Conservation (phyloP, 305 asterid genomes). For the Solanum hybrid region DNA sequence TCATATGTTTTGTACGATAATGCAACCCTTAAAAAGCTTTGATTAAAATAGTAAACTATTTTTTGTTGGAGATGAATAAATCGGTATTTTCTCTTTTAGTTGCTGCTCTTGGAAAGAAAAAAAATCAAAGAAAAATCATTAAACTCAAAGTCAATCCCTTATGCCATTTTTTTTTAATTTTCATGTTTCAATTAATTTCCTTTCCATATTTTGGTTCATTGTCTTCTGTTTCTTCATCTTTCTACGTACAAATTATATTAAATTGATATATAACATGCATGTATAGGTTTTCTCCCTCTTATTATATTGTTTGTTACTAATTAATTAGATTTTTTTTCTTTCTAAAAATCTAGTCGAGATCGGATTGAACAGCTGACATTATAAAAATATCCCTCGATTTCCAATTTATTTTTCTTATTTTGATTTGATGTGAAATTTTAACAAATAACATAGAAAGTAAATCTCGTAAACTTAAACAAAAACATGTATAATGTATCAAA, state of each 20-base stretch:
- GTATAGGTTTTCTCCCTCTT: not conserved
- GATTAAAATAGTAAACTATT: not conserved
- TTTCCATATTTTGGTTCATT: not conserved
- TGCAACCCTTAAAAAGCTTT: not conserved
- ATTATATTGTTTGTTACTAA: not conserved
- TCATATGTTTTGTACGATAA: constrained; percentile 19
- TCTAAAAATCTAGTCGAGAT: not conserved
- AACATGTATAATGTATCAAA: not conserved
- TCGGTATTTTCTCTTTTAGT: not conserved
- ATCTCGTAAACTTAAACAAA: not conserved
- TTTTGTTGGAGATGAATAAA: not conserved
- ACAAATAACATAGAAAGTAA: not conserved
- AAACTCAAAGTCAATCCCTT: constrained; percentile 18
- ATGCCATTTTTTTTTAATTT: not conserved
- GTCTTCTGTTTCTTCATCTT: not conserved
- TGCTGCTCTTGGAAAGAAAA: not conserved
- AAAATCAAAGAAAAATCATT: not conserved
- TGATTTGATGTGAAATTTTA: no score
- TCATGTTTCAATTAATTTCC: not conserved
- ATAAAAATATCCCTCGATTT: no score
- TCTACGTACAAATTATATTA: not conserved
- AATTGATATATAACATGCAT: not conserved
- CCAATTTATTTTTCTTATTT: not conserved
- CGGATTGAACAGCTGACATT: not conserved
- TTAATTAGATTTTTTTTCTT: not conserved